Evolutionary conservation across 495 filamentous ascomycete species (phyloP).

Genomic region (Penicillium robsamsonii): DNA sequence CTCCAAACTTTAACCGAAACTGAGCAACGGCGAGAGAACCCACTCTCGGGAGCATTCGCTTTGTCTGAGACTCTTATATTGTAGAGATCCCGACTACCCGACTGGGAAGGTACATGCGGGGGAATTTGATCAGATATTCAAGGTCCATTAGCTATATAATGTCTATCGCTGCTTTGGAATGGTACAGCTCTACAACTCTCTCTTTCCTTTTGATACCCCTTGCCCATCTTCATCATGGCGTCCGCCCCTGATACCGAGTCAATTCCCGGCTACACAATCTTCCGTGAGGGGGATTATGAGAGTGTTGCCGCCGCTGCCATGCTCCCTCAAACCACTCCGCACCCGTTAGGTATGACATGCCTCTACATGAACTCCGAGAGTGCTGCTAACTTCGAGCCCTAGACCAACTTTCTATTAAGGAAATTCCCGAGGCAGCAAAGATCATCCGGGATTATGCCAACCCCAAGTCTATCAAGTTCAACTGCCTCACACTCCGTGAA

Average conservation of each 20-base stretch:
- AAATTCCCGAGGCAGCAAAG: conserved; percentile 33
- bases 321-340: conserved; percentile 28
- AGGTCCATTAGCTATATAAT: conserved; percentile 23
- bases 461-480: conserved; percentile 61
- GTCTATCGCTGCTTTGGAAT: not conserved
- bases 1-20: conserved; percentile 26
- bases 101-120: conserved; percentile 30
- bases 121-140: conserved; percentile 19
- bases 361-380: not conserved
- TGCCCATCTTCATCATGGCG: conserved; percentile 25
- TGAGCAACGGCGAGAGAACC: conserved; percentile 16
- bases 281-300: conserved; percentile 37
- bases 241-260: conserved; percentile 37
- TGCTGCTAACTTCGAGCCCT: not conserved
- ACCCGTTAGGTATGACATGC: conserved; percentile 30
- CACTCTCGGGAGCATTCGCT: conserved; percentile 22
- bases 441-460: conserved; percentile 34
- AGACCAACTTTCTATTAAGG: conserved; percentile 37
- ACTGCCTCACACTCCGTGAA: conserved; percentile 79
- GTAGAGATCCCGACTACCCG: conserved; percentile 15
- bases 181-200: conserved; percentile 16
- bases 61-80: not conserved
- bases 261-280: conserved; percentile 38
- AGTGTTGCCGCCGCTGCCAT: conserved; percentile 34
- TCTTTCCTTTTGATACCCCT: conserved; percentile 4